Base-by-base conservation (phyloP, 768 basidiomycete genomes). In the Lentinula sp. region DNA sequence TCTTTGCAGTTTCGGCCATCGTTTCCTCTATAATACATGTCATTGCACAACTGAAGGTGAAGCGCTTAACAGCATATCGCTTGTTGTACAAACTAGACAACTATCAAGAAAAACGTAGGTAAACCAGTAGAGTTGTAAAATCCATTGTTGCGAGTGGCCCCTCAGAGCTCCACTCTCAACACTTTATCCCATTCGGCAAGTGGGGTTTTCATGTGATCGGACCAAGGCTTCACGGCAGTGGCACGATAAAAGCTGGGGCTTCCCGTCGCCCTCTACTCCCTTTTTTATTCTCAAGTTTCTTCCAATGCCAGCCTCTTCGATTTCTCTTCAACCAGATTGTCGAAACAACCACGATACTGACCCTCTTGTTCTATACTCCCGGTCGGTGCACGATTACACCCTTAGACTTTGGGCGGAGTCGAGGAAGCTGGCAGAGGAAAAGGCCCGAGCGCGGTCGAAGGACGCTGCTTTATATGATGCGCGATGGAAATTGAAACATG, bases 361-460 rank as follows among this genome's bases (percentile, higher is more conserved):
- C 64, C 77, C 80, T 7, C 72, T 87, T 66, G 68, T 76, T 51
- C 76, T 76, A 39, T 90, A 90, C 67, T 82, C 88, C 16, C 84
- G 81, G 66, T 78, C 85, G 48, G 73, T 90, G 37, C 85, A 88
- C 69, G 78, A 86, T 60, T 88, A 87, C 63, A 89, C 88, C 33
- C 78, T 88, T 55, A 77, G 70, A 45, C 77, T 87, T 54, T 88
- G 87, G 86, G 81, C 82, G 55, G 85, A 88, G 68, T 85, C 86
- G 5, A 77, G 85, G 66, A 79, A 80, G 65, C 68, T 77, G 60
- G 81, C 80, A 42, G 86, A 87, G 67, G 82, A 86, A 67, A 73
- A 72, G 61, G 73, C 77, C 18, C 72, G 72, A 28, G 70, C 52
- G 35, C 28, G 48, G 36, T 37, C 62, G 43, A 72, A 71, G 61